Evolutionary conservation across 768 basidiomycete species (phyloP).

Genomic region (Lepiota subincarnata): DNA sequence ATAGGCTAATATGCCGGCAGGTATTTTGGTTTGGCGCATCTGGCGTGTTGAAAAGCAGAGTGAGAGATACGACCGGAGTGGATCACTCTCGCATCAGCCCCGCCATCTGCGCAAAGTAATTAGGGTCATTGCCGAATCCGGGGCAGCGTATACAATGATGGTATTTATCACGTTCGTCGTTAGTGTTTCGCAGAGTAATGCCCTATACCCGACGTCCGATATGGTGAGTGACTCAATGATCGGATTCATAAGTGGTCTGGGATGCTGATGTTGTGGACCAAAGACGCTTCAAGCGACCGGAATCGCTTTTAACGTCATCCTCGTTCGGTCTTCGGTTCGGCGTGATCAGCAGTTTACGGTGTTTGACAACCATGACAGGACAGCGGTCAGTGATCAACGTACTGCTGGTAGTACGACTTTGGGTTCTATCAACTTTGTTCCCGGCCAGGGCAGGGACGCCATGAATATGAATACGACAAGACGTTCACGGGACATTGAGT

Average conservation of each 20-base stretch:
- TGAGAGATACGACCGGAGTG: neutral
- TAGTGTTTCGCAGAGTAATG: neutral
- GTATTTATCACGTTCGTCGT: slow-evolving; percentile 3
- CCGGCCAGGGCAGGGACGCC: too few relatives aligned
- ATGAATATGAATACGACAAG: too few relatives aligned
- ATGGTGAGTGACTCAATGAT: neutral
- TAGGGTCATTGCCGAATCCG: slow-evolving; percentile 2
- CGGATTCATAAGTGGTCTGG: too few relatives aligned
- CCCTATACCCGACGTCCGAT: slow-evolving; percentile 6
- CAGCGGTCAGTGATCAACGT: too few relatives aligned
- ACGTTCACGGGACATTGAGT: too few relatives aligned
- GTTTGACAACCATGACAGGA: neutral
- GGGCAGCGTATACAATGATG: slow-evolving; percentile 5
- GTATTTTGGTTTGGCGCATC: slow-evolving; percentile 7
- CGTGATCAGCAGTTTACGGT: neutral
- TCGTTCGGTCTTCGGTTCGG: neutral
- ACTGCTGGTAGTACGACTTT: too few relatives aligned
- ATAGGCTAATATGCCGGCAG: neutral
- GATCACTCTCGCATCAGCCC: neutral
- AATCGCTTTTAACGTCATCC: neutral
- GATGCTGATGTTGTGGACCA: too few relatives aligned
- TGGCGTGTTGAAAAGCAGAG: slow-evolving; percentile 8
- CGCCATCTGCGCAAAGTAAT: slow-evolving; percentile 3
- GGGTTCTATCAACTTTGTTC: too few relatives aligned
- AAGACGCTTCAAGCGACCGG: neutral